phyloP scores from a whole-genome alignment of 75 land plant genomes.

The Picea sitchensis region DNA sequence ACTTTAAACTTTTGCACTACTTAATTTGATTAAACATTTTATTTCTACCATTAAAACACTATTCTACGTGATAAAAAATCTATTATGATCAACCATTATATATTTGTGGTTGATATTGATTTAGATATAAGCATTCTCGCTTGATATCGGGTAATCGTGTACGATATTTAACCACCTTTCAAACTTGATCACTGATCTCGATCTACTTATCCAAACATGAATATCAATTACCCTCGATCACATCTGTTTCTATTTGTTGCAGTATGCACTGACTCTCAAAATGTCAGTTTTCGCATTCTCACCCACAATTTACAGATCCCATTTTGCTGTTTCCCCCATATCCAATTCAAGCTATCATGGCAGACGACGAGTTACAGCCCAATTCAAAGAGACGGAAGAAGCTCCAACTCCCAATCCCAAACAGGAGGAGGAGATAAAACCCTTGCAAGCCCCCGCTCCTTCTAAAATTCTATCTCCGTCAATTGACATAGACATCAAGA shows the following conservation, averaged over 20 bases:
- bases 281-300: neutral
- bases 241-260: neutral
- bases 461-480: neutral
- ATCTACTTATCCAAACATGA: too few relatives aligned
- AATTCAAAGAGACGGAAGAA: neutral
- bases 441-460: neutral
- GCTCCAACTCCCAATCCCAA: neutral
- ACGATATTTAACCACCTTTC: too few relatives aligned
- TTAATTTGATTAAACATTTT: too few relatives aligned
- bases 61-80: too few relatives aligned
- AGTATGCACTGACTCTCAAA: neutral
- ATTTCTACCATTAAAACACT: too few relatives aligned
- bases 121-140: too few relatives aligned
- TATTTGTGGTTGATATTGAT: too few relatives aligned
- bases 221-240: too few relatives aligned
- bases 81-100: too few relatives aligned
- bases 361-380: neutral
- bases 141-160: too few relatives aligned
- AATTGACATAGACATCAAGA: neutral
- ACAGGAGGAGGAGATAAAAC: slow-evolving; percentile 5
- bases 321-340: neutral
- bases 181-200: too few relatives aligned
- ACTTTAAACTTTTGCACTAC: too few relatives aligned
- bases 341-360: neutral
- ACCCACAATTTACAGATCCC: neutral